Evolutionary conservation across 805 yeast genomes (phyloP), one percentile per base, ranked within the genome.

Genomic region (Jamesozyma lodderae): DNA sequence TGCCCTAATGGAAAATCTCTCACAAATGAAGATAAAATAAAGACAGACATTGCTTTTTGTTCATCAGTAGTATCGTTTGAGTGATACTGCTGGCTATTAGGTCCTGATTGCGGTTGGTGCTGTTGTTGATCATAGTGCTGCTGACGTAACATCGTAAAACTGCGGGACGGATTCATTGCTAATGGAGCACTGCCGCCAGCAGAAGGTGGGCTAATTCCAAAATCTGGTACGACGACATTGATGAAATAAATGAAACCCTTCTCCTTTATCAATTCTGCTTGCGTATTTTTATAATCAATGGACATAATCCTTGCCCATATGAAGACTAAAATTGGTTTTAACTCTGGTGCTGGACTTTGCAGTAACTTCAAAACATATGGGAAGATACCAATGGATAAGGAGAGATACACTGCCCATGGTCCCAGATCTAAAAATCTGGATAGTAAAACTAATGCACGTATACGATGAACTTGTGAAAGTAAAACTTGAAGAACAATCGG

Each of bases 231-330:
- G 32, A 92, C 64, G 53, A 90, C 85, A 42, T 79, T 76, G 31
- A 86, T 75, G 57, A 92, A 92, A 58, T 92, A 90, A 50, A 79
- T 77, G 59, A 78, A 88, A 0, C 96, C 95, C 52, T 81, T 81
- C 53, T 90, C 97, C 51, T 88, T 88, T 46, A 92, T 74, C 22
- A 92, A 70, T 53, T 92, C 98, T 45, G 81, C 87, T 58, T 92
- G 98, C 3, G 95, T 85, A 52, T 82, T 81, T 46, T 76, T 73
- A 57, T 82, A 81, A 60, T 90, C 97, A 18, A 92, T 94, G 3
- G 96, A 88, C 92, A 92, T 86, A 17, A 92, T 86, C 47, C 97
- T 70, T 0, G 97, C 95, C 98, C 98, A 92, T 38, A 92, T 92
- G 52, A 90, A 92, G 1, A 92, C 92, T 41, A 92, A 63, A 3